Percentiles rank a stretch among this genome's conserved stretches.
Conservation (phyloP, 805 yeast genomes). For the Ogataea pignaliae region DNA sequence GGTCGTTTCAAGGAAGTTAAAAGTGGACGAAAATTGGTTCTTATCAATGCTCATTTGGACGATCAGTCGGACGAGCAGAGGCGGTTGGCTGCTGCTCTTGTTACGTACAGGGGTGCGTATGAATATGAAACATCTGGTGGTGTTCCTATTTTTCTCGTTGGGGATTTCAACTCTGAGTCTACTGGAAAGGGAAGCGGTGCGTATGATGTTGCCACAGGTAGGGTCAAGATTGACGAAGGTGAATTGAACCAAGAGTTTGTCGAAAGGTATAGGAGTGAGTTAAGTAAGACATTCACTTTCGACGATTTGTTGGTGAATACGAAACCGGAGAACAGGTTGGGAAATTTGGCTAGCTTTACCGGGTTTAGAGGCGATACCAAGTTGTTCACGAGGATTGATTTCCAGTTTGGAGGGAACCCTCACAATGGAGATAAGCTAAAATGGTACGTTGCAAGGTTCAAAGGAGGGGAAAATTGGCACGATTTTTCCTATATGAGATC, state of each 20-base stretch:
- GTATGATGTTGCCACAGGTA: conserved; percentile 28
- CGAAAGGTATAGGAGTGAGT: conserved; percentile 14
- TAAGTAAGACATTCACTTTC: conserved; percentile 20
- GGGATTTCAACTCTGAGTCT: conserved; percentile 54
- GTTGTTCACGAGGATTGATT: conserved; percentile 35
- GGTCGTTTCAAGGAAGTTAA: conserved; percentile 27
- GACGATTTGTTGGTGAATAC: conserved; percentile 25
- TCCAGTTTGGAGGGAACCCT: conserved; percentile 30
- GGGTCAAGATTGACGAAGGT: neutral
- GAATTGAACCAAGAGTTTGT: conserved; percentile 20
- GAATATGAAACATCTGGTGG: conserved; percentile 28
- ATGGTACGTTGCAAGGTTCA: conserved; percentile 24
- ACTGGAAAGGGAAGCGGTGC: conserved; percentile 35
- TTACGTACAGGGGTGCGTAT: conserved; percentile 34
- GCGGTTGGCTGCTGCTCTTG: conserved; percentile 39
- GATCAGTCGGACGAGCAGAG: conserved; percentile 44
- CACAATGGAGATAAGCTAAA: conserved; percentile 12
- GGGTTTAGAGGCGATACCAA: conserved; percentile 30
- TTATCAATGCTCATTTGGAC: conserved; percentile 49
- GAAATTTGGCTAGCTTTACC: conserved; percentile 36
- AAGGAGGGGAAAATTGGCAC: conserved; percentile 34
- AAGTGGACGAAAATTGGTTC: conserved; percentile 32
- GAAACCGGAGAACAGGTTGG: conserved; percentile 26
- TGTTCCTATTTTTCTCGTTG: conserved; percentile 41
- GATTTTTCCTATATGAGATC: conserved; percentile 34